Conservation (phyloP, 2,329 filamentous ascomycete species). For the Akanthomyces uredinophilus region DNA sequence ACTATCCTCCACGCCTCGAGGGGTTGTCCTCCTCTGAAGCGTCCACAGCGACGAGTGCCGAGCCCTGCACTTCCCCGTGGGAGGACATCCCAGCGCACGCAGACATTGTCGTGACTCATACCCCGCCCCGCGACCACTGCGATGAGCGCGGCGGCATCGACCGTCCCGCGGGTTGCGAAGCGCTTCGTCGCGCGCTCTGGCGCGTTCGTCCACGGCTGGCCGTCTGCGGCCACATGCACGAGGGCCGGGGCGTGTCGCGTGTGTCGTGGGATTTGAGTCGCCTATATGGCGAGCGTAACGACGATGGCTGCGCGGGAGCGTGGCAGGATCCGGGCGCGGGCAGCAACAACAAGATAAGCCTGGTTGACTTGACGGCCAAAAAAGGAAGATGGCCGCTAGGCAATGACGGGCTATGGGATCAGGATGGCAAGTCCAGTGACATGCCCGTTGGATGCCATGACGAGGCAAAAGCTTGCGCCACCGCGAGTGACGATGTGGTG, state of each 20-base stretch:
- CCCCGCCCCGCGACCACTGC: conserved; percentile 56
- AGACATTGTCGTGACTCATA: conserved; percentile 68
- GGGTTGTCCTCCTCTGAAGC: not conserved
- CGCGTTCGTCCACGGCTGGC: conserved; percentile 58
- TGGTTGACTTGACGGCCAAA: not conserved
- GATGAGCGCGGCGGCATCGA: conserved; percentile 41
- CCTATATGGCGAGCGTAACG: conserved; percentile 33
- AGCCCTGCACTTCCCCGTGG: conserved; percentile 48
- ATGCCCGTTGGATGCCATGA: not conserved
- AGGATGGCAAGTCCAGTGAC: not conserved
- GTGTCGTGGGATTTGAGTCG: conserved; percentile 53
- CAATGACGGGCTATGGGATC: conserved; percentile 3
- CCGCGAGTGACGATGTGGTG: conserved; percentile 25
- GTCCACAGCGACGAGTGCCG: conserved; percentile 16
- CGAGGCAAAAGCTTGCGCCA: not conserved
- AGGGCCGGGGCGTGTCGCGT: conserved; percentile 57
- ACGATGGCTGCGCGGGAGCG: conserved; percentile 36
- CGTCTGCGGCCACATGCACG: conserved; percentile 69
- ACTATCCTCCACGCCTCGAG: conserved; percentile 41
- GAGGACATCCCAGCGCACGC: conserved; percentile 52
- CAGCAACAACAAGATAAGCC: conserved; percentile 37
- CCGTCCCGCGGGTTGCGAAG: conserved; percentile 52
- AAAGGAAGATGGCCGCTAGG: not conserved
- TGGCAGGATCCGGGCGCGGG: conserved; percentile 58
- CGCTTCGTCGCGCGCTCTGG: conserved; percentile 52